phyloP scores from a whole-genome alignment of 2,329 filamentous ascomycete genomes.

The Tolypocladium inflatum region DNA sequence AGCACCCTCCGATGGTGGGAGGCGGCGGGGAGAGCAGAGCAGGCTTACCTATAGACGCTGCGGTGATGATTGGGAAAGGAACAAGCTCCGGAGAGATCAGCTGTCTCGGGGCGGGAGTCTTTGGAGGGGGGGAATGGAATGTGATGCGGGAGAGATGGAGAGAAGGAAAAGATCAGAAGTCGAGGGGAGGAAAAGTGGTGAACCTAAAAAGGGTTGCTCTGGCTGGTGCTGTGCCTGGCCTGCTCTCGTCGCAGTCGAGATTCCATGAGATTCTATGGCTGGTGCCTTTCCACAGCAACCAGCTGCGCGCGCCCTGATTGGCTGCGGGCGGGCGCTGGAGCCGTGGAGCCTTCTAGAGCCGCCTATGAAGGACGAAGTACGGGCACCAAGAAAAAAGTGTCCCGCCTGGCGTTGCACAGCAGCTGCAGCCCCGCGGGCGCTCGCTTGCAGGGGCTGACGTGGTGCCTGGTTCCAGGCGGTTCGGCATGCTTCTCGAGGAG shows the following conservation, averaged over 20 bases:
- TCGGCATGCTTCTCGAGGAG: neutral
- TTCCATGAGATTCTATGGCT: constrained; percentile 38
- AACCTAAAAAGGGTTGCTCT: constrained; percentile 25
- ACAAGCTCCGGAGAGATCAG: constrained; percentile 5
- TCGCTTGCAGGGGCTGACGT: neutral
- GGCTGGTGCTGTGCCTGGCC: constrained; percentile 9
- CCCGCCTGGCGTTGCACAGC: neutral
- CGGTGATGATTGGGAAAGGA: constrained; percentile 4
- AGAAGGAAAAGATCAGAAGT: constrained; percentile 11
- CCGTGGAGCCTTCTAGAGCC: constrained; percentile 17
- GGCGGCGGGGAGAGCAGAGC: neutral
- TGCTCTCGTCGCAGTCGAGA: constrained; percentile 20
- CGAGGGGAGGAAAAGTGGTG: constrained; percentile 13
- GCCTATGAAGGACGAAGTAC: neutral
- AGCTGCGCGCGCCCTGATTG: constrained; percentile 14
- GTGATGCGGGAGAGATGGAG: constrained; percentile 10
- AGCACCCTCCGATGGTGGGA: neutral
- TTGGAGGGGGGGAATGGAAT: constrained; percentile 6
- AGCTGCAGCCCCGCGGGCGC: neutral
- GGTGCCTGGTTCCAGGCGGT: neutral
- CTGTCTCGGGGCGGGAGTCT: constrained; percentile 3
- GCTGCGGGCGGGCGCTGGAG: constrained; percentile 6
- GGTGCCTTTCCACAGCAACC: constrained; percentile 16
- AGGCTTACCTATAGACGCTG: constrained; percentile 13
- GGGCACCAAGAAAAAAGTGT: too few species aligned